These are phyloP conservation scores for Plasmodium cynomolgi DNA, from an alignment of 169 alveolate species.

Conservation along the genomic window DNA sequence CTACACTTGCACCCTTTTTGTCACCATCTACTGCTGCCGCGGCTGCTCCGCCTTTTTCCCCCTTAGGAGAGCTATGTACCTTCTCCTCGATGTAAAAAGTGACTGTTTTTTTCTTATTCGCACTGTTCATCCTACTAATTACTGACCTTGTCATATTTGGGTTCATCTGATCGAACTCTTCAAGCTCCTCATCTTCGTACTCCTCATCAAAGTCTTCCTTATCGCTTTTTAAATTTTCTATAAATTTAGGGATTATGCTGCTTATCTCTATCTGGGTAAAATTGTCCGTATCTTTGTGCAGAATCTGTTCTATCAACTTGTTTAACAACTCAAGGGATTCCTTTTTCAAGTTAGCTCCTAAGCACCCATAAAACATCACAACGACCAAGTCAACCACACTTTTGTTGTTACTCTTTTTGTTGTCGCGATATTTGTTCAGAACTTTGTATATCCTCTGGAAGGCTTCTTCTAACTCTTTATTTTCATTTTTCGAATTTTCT, in stretches of 20 bases:
- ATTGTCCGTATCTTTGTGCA: conserved; percentile 64
- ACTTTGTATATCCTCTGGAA: conserved; percentile 54
- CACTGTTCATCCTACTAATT: neutral
- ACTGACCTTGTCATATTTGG: neutral
- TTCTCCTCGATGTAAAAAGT: neutral
- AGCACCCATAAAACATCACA: conserved; percentile 69
- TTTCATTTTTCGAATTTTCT: neutral
- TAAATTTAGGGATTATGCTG: conserved; percentile 65
- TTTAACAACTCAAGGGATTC: conserved; percentile 52
- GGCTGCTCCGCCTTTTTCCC: neutral
- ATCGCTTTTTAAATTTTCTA: conserved; percentile 58
- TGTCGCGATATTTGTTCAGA: conserved; percentile 55
- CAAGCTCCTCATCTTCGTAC: neutral
- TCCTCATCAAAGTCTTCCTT: conserved; percentile 4
- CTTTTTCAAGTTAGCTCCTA: conserved; percentile 51
- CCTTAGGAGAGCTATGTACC: neutral
- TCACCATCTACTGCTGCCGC: neutral
- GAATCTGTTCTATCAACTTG: conserved; percentile 56
- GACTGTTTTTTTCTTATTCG: neutral
- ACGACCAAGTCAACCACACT: conserved; percentile 43
- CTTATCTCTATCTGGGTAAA: conserved; percentile 76
- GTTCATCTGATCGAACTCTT: neutral
- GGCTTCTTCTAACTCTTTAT: conserved; percentile 44
- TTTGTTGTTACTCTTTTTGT: conserved; percentile 69
- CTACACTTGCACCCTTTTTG: neutral